Conservation (phyloP, 495 filamentous ascomycete genomes). For the Neurospora sp. region DNA sequence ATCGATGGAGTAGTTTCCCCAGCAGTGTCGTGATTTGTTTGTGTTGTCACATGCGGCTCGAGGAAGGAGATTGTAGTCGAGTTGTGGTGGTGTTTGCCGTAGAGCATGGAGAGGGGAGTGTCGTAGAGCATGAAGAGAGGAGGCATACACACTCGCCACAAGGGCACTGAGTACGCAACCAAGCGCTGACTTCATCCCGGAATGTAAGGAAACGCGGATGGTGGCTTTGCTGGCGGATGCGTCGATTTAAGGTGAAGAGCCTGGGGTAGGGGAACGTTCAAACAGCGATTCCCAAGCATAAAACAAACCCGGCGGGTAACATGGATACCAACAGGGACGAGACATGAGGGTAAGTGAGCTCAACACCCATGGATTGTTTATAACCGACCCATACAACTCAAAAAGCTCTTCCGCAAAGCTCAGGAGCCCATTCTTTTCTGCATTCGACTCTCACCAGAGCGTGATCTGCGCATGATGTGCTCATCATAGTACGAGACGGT, state of each 20-base stretch:
- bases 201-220: background rate
- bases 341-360: background rate
- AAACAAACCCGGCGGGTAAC: background rate
- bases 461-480: background rate
- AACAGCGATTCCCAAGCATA: background rate
- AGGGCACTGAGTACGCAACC: background rate
- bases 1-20: constrained; percentile 12
- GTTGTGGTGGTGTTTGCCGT: background rate
- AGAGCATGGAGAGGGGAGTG: background rate
- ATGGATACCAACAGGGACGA: background rate
- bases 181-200: background rate
- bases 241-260: background rate
- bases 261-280: background rate
- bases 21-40: constrained; percentile 10
- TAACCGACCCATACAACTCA: background rate
- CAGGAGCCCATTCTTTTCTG: background rate
- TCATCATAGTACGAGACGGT: background rate
- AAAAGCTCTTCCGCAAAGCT: background rate
- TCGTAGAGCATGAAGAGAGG: background rate
- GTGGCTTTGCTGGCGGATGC: background rate
- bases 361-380: background rate
- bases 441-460: background rate
- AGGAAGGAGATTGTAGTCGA: background rate
- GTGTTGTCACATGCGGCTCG: constrained; percentile 5
- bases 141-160: background rate